phyloP scores from a whole-genome alignment of 1,139 yeast species.

The Lodderomyces oxycetoniae region DNA sequence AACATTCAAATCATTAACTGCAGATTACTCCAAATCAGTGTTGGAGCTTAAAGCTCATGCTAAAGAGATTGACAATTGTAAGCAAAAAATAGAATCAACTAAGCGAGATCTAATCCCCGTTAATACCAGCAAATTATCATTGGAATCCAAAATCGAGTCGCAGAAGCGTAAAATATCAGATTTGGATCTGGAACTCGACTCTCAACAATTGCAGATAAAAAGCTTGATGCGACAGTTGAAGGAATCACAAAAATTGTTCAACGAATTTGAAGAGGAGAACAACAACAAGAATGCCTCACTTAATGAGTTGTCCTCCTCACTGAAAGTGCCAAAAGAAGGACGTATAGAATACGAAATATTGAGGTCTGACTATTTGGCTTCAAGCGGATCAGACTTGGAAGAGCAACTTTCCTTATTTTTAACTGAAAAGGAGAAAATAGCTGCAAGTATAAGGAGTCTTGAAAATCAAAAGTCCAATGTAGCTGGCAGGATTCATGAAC shows the following conservation, averaged over 20 bases:
- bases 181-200: slow-evolving; percentile 46
- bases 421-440: slow-evolving; percentile 43
- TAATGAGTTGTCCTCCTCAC: slow-evolving; percentile 29
- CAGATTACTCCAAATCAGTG: slow-evolving; percentile 46
- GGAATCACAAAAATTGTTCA: slow-evolving; percentile 41
- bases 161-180: slow-evolving; percentile 51
- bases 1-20: slow-evolving; percentile 28
- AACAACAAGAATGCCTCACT: slow-evolving; percentile 19
- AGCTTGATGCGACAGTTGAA: slow-evolving; percentile 45
- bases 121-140: slow-evolving; percentile 49
- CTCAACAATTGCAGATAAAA: slow-evolving; percentile 45
- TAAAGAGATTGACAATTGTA: slow-evolving; percentile 33
- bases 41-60: slow-evolving; percentile 39
- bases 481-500: slow-evolving; percentile 32
- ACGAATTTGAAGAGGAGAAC: slow-evolving; percentile 38
- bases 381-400: slow-evolving; percentile 57
- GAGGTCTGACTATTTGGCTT: slow-evolving; percentile 52
- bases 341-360: slow-evolving; percentile 56
- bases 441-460: slow-evolving; percentile 34
- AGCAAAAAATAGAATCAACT: slow-evolving; percentile 34
- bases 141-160: slow-evolving; percentile 43
- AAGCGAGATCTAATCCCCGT: slow-evolving; percentile 53
- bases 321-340: slow-evolving; percentile 31
- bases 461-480: slow-evolving; percentile 44
- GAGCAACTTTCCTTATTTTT: slow-evolving; percentile 41